Base-by-base conservation (phyloP, 1,139 yeast species). In the Petasospora rhodanensis region DNA sequence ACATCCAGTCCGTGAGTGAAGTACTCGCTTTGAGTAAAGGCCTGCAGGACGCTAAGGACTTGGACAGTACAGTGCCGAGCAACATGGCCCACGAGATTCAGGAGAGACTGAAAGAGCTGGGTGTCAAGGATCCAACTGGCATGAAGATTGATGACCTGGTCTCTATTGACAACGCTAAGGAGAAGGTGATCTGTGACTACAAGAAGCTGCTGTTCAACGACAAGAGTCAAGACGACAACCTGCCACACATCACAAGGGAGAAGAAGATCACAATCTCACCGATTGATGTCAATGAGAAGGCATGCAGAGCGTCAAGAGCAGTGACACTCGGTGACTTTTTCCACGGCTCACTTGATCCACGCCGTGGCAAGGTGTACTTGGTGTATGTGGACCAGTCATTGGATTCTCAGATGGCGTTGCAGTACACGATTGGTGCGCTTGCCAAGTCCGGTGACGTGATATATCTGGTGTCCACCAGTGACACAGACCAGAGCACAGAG, bases 381-480 rank as follows among this genome's bases (percentile, higher is more conserved):
- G 31, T 51, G 7, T 47, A 44, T 24, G 29, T 41, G 19, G 52
- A 49, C 24, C 20, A 30, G 6, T 31, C 46, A 7, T 28, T 89
- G 1, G 96, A 86, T 51, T 81, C 95, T 4, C 70, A 73, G 22
- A 85, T 83, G 57, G 94, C 96, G 0, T 66, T 89, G 27, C 94
- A 86, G 51, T 89, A 96, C 86, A 76, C 89, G 29, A 70, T 89
- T 46, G 96, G 96, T 2, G 78, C 95, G 0, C 83, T 87, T 1
- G 66, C 87, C 33, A 82, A 81, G 18, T 93, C 85, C 51, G 93
- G 93, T 0, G 83, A 87, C 38, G 87, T 87, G 2, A 60, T 89
- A 33, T 85, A 84, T 52, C 73, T 86, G 17, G 76, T 87, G 73
- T 78, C 43, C 89, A 82, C 52, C 89, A 81, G 18, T 10, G 26